These are phyloP conservation scores for Exophiala calicioides DNA, from an alignment of 2,329 filamentous ascomycete species.

Conservation along the genomic window DNA sequence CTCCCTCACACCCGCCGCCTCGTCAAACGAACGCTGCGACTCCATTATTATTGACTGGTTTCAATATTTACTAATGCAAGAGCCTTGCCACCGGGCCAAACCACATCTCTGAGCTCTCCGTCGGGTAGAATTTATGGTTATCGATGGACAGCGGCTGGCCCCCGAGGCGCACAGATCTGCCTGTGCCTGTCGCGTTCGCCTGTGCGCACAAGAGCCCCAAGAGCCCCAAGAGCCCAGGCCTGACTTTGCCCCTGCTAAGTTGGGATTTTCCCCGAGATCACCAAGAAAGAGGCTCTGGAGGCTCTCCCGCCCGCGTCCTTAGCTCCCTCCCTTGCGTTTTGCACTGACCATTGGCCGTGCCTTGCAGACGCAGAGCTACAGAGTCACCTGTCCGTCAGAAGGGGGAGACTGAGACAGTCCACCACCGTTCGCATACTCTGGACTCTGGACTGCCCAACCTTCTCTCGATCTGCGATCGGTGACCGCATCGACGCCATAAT, in stretches of 20 bases:
- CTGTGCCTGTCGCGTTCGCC: not conserved
- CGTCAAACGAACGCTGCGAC: conserved; percentile 10
- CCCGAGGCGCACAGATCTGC: conserved; percentile 3
- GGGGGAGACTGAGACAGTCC: not conserved
- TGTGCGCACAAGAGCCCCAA: too few relatives aligned
- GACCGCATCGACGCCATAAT: conserved; percentile 18
- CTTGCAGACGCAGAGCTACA: conserved; percentile 10
- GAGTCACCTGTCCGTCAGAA: conserved; percentile 15
- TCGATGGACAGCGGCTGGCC: conserved; percentile 13
- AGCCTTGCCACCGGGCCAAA: not conserved
- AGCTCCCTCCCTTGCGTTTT: not conserved
- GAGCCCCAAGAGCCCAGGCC: not conserved
- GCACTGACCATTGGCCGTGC: conserved; percentile 7
- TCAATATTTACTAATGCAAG: not conserved
- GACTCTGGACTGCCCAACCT: too few relatives aligned
- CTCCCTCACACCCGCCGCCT: too few relatives aligned
- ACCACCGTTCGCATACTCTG: too few relatives aligned
- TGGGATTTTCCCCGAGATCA: too few relatives aligned
- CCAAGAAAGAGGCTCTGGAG: too few relatives aligned
- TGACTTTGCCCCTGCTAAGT: too few relatives aligned
- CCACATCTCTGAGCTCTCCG: not conserved
- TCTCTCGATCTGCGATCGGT: too few relatives aligned
- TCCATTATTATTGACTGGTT: conserved; percentile 3
- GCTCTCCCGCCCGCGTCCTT: not conserved
- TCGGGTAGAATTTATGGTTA: conserved; percentile 13